These are phyloP conservation scores for Euptelea pleiosperma DNA, from an alignment of 164 flowering plant species.

Conservation along the genomic window DNA sequence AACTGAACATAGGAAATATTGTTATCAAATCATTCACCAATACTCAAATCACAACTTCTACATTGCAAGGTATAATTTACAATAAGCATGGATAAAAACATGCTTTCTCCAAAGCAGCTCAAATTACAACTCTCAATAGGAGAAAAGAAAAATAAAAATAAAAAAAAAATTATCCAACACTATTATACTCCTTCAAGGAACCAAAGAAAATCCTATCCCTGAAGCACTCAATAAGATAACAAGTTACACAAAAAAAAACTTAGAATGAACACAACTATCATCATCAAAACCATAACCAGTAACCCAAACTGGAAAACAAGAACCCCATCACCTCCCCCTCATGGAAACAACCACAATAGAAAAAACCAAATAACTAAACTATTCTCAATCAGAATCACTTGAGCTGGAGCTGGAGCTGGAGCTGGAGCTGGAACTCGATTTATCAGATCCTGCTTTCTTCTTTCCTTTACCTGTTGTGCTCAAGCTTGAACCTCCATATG, in stretches of 20 bases:
- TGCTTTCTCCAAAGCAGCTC: constrained; percentile 3
- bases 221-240: background rate
- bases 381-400: constrained; percentile 41
- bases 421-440: constrained; percentile 31
- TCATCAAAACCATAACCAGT: background rate
- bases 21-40: constrained; percentile 1
- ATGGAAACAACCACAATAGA: background rate
- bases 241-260: background rate
- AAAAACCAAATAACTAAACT: constrained; percentile 3
- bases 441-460: constrained; percentile 24
- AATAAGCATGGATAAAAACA: constrained; percentile 10
- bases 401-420: constrained; percentile 52
- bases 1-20: background rate
- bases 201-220: constrained; percentile 10
- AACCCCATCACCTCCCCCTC: background rate
- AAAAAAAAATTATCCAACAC: background rate
- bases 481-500: constrained; percentile 13
- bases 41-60: constrained; percentile 12
- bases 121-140: constrained; percentile 3
- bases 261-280: background rate
- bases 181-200: constrained; percentile 22
- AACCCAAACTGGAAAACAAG: constrained; percentile 1
- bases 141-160: background rate
- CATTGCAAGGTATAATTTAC: constrained; percentile 21
- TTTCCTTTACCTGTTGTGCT: constrained; percentile 3